Evolutionary conservation across 2,329 filamentous ascomycete species (phyloP).

Genomic region (Aciculosporium take): DNA sequence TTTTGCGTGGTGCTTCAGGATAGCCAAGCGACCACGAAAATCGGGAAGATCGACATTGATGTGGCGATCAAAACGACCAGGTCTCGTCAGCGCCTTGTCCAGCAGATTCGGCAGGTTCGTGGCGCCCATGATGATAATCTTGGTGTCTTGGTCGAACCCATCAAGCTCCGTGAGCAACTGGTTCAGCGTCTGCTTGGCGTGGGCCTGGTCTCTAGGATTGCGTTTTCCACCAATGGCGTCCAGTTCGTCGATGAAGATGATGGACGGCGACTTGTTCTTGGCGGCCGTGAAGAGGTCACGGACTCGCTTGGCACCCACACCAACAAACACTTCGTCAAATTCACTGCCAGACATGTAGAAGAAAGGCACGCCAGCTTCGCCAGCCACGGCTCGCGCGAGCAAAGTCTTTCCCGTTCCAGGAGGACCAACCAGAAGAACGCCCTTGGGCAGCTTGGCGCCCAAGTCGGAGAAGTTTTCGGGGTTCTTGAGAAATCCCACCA

Average conservation of each 20-base stretch:
- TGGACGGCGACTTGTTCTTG: constrained; percentile 73
- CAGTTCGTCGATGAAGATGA: constrained; percentile 90
- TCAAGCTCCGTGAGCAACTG: constrained; percentile 94
- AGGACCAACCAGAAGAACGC: constrained; percentile 85
- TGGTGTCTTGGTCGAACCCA: constrained; percentile 87
- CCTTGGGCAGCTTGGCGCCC: constrained; percentile 92
- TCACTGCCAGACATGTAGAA: constrained; percentile 99
- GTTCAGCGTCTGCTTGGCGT: constrained; percentile 94
- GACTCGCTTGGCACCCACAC: constrained; percentile 90
- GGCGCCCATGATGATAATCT: constrained; percentile 88
- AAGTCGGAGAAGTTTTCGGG: constrained; percentile 87
- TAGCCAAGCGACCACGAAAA: constrained; percentile 82
- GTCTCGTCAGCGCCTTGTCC: constrained; percentile 86
- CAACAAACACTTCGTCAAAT: constrained; percentile 97
- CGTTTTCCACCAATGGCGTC: constrained; percentile 91
- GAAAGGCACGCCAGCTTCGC: constrained; percentile 94
- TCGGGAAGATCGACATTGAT: constrained; percentile 82
- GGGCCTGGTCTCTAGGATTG: constrained; percentile 82
- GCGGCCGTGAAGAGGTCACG: constrained; percentile 81
- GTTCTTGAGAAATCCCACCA: constrained; percentile 90
- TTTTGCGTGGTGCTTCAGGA: constrained; percentile 84
- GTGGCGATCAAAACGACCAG: constrained; percentile 90
- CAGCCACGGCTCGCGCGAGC: constrained; percentile 85
- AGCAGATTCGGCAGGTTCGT: constrained; percentile 93
- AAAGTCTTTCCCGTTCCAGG: constrained; percentile 97